phyloP scores from a whole-genome alignment of 192 early-diverging fungal genomes.

The Dissophora globulifera region DNA sequence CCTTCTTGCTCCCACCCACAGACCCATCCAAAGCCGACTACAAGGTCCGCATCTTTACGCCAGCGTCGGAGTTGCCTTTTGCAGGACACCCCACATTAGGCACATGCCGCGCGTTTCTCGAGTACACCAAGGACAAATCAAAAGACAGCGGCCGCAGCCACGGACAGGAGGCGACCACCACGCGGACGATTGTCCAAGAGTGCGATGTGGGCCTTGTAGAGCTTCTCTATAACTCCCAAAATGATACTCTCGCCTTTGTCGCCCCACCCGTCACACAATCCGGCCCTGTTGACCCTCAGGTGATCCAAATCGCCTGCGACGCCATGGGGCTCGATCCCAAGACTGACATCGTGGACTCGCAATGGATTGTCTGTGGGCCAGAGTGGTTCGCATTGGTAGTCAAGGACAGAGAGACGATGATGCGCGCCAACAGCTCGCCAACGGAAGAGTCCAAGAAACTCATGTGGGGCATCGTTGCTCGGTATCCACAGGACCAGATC shows the following conservation, averaged over 20 bases:
- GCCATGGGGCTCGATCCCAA: constrained; percentile 28
- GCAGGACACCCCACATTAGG: constrained; percentile 30
- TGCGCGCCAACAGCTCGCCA: constrained; percentile 12
- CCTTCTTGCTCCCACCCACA: constrained; percentile 33
- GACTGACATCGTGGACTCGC: constrained; percentile 18
- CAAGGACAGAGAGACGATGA: constrained; percentile 15
- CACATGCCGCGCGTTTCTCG: constrained; percentile 22
- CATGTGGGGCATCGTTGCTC: constrained; percentile 15
- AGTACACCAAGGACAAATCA: neutral
- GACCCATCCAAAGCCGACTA: constrained; percentile 31
- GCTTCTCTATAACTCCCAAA: constrained; percentile 2
- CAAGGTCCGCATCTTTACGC: constrained; percentile 27
- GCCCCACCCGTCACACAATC: constrained; percentile 26
- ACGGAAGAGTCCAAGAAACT: constrained; percentile 18
- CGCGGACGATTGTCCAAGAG: constrained; percentile 26
- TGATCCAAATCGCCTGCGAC: constrained; percentile 8
- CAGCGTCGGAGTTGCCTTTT: constrained; percentile 18
- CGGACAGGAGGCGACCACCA: too few relatives aligned
- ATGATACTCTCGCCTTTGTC: constrained; percentile 23
- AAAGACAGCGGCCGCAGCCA: neutral
- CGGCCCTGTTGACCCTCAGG: constrained; percentile 19
- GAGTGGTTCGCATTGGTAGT: constrained; percentile 26
- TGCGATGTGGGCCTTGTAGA: constrained; percentile 29
- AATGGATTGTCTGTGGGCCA: constrained; percentile 33
- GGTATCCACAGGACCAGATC: constrained; percentile 2